Evolutionary conservation across 345 rosid species (phyloP).

Genomic region (Punica granatum): DNA sequence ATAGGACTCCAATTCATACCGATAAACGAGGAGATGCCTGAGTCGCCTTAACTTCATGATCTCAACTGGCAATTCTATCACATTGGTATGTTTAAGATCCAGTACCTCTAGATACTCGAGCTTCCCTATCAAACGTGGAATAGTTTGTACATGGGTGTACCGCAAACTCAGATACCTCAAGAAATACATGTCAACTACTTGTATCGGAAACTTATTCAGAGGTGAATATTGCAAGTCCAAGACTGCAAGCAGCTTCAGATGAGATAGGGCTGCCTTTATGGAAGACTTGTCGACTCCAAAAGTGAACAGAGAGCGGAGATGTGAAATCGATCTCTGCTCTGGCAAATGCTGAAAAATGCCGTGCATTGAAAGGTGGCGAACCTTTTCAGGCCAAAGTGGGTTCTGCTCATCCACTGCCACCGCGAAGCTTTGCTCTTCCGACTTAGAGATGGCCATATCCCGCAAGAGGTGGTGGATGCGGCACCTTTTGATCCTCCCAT

Average conservation of each 20-base stretch:
- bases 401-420: not conserved
- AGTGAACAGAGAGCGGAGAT: slow-evolving; percentile 16
- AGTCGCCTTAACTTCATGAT: slow-evolving; percentile 18
- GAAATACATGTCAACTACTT: slow-evolving; percentile 7
- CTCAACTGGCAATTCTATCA: slow-evolving; percentile 12
- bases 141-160: slow-evolving; percentile 7
- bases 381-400: slow-evolving; percentile 1
- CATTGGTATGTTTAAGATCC: slow-evolving; percentile 24
- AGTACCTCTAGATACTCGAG: slow-evolving; percentile 23
- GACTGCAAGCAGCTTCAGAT: slow-evolving; percentile 14
- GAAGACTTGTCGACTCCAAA: slow-evolving; percentile 5
- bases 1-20: slow-evolving; percentile 11
- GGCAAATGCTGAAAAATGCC: not conserved
- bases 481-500: slow-evolving; percentile 14
- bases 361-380: slow-evolving; percentile 16
- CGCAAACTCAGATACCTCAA: slow-evolving; percentile 25
- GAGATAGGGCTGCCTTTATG: not conserved
- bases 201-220: slow-evolving; percentile 14
- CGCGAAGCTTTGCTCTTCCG: slow-evolving; percentile 10
- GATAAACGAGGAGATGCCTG: slow-evolving; percentile 23
- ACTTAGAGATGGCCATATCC: slow-evolving; percentile 4
- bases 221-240: slow-evolving; percentile 19
- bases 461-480: slow-evolving; percentile 15
- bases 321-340: not conserved
- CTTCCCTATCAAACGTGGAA: slow-evolving; percentile 20